phyloP scores from a whole-genome alignment of 2,329 filamentous ascomycete species.

The Aspergillus costaricaensis region DNA sequence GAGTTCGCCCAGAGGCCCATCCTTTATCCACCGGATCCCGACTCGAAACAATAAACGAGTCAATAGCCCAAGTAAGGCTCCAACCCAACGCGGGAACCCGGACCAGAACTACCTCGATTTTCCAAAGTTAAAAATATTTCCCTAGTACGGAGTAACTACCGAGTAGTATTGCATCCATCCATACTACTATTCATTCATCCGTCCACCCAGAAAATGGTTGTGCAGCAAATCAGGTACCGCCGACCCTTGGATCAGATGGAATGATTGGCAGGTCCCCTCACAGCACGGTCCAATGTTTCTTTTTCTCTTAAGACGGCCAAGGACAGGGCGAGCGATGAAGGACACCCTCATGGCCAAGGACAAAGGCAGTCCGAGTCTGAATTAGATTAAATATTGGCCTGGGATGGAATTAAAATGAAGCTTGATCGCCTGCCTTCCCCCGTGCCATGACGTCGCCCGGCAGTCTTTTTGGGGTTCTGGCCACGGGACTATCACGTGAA shows the following conservation, averaged over 20 bases:
- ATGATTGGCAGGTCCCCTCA: background rate
- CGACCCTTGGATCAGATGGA: background rate
- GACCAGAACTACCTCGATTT: background rate
- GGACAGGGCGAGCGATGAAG: background rate
- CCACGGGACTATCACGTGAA: background rate
- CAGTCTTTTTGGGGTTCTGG: background rate
- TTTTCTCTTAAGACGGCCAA: background rate
- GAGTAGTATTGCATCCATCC: too few species aligned
- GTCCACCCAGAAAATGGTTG: background rate
- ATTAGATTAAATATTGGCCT: background rate
- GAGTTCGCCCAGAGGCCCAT: background rate
- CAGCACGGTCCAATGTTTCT: background rate
- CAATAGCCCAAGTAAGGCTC: slow-evolving; percentile 24
- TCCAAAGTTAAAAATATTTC: background rate
- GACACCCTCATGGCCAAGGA: background rate
- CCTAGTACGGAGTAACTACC: background rate
- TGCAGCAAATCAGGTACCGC: background rate
- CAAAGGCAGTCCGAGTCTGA: background rate
- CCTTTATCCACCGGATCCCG: slow-evolving; percentile 8
- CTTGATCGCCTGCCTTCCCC: background rate
- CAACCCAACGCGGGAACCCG: background rate
- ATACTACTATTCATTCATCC: background rate
- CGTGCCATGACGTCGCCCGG: background rate
- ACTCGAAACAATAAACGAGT: slow-evolving; percentile 16
- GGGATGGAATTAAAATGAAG: background rate